A percentile compares a stretch with the other conserved stretches of the same genome.
These are phyloP conservation scores for Emericellopsis cladophorae DNA, from an alignment of 2,329 filamentous ascomycete genomes.

Conservation along the genomic window DNA sequence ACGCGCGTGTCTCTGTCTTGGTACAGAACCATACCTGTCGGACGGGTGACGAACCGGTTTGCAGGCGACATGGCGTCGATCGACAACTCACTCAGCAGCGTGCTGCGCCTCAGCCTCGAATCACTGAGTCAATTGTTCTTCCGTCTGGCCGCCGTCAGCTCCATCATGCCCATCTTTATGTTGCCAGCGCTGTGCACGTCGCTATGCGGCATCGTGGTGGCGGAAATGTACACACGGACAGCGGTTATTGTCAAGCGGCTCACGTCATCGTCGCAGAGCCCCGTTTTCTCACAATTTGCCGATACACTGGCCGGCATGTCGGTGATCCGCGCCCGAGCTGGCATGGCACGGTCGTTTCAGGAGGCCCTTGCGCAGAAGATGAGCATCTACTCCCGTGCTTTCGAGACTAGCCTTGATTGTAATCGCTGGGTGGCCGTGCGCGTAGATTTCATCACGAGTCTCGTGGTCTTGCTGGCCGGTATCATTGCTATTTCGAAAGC, in stretches of 20 bases:
- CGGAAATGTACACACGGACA: constrained; percentile 37
- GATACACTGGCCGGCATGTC: constrained; percentile 36
- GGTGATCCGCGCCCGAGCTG: constrained; percentile 36
- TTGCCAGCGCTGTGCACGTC: constrained; percentile 32
- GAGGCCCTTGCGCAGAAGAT: constrained; percentile 36
- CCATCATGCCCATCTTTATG: constrained; percentile 39
- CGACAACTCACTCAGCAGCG: constrained; percentile 31
- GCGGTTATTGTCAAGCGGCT: constrained; percentile 32
- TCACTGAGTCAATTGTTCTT: constrained; percentile 27
- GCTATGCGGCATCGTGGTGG: constrained; percentile 28
- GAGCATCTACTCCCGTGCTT: constrained; percentile 29
- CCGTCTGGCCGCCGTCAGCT: constrained; percentile 31
- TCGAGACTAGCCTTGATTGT: constrained; percentile 38
- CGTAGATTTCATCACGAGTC: constrained; percentile 38
- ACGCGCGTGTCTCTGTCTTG: constrained; percentile 42
- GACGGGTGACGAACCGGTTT: constrained; percentile 41
- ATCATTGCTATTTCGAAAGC: constrained; percentile 29
- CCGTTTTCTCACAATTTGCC: constrained; percentile 43
- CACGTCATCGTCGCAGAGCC: constrained; percentile 33
- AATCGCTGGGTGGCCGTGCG: constrained; percentile 46
- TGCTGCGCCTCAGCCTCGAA: constrained; percentile 30
- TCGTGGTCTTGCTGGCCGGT: constrained; percentile 37
- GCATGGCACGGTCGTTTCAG: constrained; percentile 33
- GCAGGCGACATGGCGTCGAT: constrained; percentile 44
- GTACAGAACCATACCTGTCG: constrained; percentile 41